Evolutionary conservation across 305 asterid species (phyloP).

Genomic region (Ilex paraguariensis): DNA sequence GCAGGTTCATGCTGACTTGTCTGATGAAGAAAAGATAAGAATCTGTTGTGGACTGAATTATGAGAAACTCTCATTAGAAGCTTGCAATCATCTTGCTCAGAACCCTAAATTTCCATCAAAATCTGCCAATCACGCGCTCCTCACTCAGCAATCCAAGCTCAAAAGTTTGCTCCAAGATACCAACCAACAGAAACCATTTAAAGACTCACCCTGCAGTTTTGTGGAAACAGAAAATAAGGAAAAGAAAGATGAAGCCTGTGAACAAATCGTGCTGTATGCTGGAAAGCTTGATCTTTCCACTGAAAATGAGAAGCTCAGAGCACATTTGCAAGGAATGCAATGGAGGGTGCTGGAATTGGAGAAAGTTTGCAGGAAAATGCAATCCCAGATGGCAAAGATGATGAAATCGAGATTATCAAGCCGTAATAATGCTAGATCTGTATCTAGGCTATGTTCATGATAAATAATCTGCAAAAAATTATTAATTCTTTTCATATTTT

Average conservation of each 20-base stretch:
- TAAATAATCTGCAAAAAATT: constrained; percentile 7
- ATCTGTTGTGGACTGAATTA: constrained; percentile 52
- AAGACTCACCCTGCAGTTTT: constrained; percentile 19
- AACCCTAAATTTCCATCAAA: constrained; percentile 64
- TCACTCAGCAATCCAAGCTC: constrained; percentile 51
- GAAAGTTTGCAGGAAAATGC: constrained; percentile 68
- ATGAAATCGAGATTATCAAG: constrained; percentile 56
- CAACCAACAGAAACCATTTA: constrained; percentile 14
- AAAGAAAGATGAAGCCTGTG: constrained; percentile 23
- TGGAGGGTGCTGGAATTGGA: constrained; percentile 78
- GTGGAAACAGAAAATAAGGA: constrained; percentile 13
- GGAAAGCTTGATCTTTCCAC: constrained; percentile 45
- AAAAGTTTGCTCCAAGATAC: constrained; percentile 59
- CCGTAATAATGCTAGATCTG: constrained; percentile 44
- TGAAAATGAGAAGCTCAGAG: constrained; percentile 57
- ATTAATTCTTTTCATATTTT: neutral
- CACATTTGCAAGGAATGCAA: constrained; percentile 81
- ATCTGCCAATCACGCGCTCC: constrained; percentile 50
- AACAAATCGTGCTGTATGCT: constrained; percentile 68
- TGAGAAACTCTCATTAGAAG: constrained; percentile 66
- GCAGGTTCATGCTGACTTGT: constrained; percentile 66
- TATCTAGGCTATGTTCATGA: constrained; percentile 74
- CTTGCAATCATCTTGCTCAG: constrained; percentile 43
- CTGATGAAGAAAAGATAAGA: constrained; percentile 56
- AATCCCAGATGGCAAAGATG: constrained; percentile 62